Evolutionary conservation across 768 basidiomycete species (phyloP), one percentile per base, ranked within the genome.

Genomic region (Boletus pseudopeckii): DNA sequence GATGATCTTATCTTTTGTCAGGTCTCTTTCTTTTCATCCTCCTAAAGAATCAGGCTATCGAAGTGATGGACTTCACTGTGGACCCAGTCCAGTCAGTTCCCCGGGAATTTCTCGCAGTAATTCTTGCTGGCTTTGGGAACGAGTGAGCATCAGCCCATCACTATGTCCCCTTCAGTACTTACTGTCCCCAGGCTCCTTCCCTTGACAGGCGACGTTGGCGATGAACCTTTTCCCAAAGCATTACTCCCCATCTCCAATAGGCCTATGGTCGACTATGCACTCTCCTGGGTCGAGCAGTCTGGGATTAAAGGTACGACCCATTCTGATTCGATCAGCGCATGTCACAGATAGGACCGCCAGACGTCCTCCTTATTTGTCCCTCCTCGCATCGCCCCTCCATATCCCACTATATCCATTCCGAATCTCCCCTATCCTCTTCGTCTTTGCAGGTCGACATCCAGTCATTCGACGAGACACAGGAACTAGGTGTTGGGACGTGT

Each of bases 41-140:
- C 42, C 9, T 10, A 41, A 15, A n/a, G 9, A 14, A 45, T 15
- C n/a, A 9, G 17, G 9, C 14, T 20, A 33, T 34, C 8, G 20
- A 14, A n/a, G 38, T 45, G 30, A 87, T 90, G 88, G 83, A 90
- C 63, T 78, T 90, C 57, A 78, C 80, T 53, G 76, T 79, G 51
- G 77, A 80, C 58, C 74, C 77, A 56, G 68, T 75, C 24, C 80
- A 79, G 44, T 74, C 76, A 26, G 75, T 81, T 22, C 77, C 79
- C 33, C 80, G 79, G 30, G 95, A 97, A 69, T 97, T 97, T 67
- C 81, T 90, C 48, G 95, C 90, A 0, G 84, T 98, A 18, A 75
- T 97, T 26, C 78, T 97, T 13, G 89, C 92, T 28, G 95, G 95
- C 33, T 92, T 92, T 73, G 95, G 95, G n/a, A 86, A 89, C 63